Evolutionary conservation across 345 rosid species (phyloP).

Genomic region (Capsella bursapastoris): DNA sequence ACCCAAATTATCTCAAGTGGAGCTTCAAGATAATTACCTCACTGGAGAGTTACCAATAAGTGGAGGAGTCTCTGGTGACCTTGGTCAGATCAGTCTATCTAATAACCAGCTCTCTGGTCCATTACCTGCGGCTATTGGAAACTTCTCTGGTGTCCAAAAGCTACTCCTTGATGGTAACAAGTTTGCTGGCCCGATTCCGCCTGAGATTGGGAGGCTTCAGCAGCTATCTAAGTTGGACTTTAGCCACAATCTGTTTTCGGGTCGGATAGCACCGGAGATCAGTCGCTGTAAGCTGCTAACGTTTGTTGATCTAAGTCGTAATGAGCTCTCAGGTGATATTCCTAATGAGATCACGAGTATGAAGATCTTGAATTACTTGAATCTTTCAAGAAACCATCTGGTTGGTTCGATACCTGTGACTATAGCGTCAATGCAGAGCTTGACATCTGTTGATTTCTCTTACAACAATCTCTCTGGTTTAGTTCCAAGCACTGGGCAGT

Average conservation of each 20-base stretch:
- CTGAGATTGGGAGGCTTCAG: constrained; percentile 71
- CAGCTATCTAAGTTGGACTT: constrained; percentile 82
- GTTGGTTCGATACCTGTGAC: constrained; percentile 72
- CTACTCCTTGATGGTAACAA: constrained; percentile 79
- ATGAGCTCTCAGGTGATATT: constrained; percentile 70
- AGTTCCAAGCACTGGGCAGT: constrained; percentile 88
- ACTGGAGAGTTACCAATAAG: constrained; percentile 62
- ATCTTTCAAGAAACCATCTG: constrained; percentile 76
- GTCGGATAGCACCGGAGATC: constrained; percentile 61
- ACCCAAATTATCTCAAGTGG: constrained; percentile 69
- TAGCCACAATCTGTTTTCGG: constrained; percentile 66
- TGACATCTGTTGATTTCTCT: constrained; percentile 85
- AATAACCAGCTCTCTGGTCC: constrained; percentile 73
- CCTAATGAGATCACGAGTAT: constrained; percentile 72
- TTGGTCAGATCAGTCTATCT: constrained; percentile 75
- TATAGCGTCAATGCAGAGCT: constrained; percentile 76
- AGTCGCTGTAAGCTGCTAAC: constrained; percentile 77
- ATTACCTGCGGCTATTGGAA: constrained; percentile 67
- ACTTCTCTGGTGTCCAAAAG: constrained; percentile 76
- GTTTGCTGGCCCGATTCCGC: constrained; percentile 71
- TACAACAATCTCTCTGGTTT: constrained; percentile 85
- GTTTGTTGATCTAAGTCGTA: constrained; percentile 80
- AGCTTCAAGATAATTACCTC: constrained; percentile 68
- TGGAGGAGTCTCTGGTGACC: constrained; percentile 47
- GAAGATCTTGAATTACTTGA: constrained; percentile 85